A percentile compares a stretch with the other conserved stretches of the same genome.
These are phyloP conservation scores for Casuarina equisetifolia DNA, from an alignment of 306 rosid species.

Conservation along the genomic window DNA sequence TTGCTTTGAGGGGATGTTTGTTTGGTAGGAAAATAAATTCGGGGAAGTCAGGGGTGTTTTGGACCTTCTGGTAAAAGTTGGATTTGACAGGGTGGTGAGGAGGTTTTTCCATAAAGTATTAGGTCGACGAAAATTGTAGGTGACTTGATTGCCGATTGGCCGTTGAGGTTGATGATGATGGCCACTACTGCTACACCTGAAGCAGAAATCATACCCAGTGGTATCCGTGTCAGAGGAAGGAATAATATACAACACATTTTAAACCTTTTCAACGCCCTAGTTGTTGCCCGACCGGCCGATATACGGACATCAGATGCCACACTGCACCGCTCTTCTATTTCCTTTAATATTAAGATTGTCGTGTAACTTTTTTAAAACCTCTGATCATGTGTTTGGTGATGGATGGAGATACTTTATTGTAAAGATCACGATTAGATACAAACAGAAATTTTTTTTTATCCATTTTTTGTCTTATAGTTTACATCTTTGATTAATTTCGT, in stretches of 20 bases:
- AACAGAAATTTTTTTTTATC: no score
- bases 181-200: not conserved
- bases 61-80: conserved; percentile 4
- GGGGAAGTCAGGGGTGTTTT: conserved; percentile 24
- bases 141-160: conserved; percentile 27
- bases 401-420: no score
- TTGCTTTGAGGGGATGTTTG: conserved; percentile 12
- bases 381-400: no score
- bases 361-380: no score
- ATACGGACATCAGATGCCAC: not conserved
- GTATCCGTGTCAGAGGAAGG: not conserved
- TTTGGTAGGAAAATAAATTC: conserved; percentile 30
- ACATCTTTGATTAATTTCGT: no score
- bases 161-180: not conserved
- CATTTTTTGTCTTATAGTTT: no score
- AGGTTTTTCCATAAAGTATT: not conserved
- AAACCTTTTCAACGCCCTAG: not conserved
- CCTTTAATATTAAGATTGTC: no score
- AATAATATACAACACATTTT: not conserved
- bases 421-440: no score
- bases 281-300: no score
- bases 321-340: not conserved
- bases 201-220: not conserved
- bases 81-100: conserved; percentile 7
- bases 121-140: conserved; percentile 22